Conservation (phyloP, 2,329 filamentous ascomycete genomes). For the Bretziella fagacearum region DNA sequence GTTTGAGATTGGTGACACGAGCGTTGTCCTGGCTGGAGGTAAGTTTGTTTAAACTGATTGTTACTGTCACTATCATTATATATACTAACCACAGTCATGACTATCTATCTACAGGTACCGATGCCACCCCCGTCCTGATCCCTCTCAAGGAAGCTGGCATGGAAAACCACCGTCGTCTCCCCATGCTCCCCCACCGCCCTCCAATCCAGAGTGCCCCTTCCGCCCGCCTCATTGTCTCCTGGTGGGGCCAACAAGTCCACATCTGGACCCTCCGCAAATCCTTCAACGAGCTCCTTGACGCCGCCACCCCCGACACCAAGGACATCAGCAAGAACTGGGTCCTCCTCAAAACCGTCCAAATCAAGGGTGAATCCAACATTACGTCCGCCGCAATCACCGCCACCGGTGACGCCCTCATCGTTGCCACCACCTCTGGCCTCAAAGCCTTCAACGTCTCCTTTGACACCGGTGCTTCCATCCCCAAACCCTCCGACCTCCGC, state of each 20-base stretch:
- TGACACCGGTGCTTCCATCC: slow-evolving; percentile 4
- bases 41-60: no score
- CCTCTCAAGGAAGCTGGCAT: slow-evolving; percentile 57
- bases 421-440: slow-evolving; percentile 55
- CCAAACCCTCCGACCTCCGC: slow-evolving; percentile 40
- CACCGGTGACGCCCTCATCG: slow-evolving; percentile 57
- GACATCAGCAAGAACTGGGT: slow-evolving; percentile 39
- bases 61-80: background rate
- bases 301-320: slow-evolving; percentile 24
- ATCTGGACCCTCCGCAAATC: slow-evolving; percentile 51
- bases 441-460: slow-evolving; percentile 48
- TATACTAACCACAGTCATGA: slow-evolving; percentile 21
- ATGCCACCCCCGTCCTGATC: slow-evolving; percentile 65
- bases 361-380: slow-evolving; percentile 66
- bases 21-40: slow-evolving; percentile 84
- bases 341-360: slow-evolving; percentile 50
- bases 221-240: slow-evolving; percentile 65
- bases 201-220: slow-evolving; percentile 56
- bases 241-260: slow-evolving; percentile 79
- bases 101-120: slow-evolving; percentile 47
- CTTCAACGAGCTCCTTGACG: slow-evolving; percentile 29
- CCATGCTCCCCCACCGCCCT: slow-evolving; percentile 66
- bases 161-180: slow-evolving; percentile 68
- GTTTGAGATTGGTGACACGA: slow-evolving; percentile 70
- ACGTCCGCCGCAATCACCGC: slow-evolving; percentile 54